A percentile compares a stretch with the other conserved stretches of the same genome.
Conservation (phyloP, 495 filamentous ascomycete species). For the Penicillium coprophilum region DNA sequence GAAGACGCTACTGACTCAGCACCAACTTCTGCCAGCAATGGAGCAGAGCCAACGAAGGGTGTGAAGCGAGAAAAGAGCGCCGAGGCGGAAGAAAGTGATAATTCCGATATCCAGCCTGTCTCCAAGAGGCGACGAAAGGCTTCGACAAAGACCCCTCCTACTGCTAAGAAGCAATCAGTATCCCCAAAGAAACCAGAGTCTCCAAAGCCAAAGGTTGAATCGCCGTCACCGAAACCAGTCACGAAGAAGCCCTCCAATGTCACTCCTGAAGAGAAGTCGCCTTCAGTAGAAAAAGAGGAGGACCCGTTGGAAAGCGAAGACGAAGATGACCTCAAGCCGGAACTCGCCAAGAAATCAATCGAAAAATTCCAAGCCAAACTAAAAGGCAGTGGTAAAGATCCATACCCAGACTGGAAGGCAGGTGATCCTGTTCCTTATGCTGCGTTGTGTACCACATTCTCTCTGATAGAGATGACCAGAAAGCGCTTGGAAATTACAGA, state of each 20-base stretch:
- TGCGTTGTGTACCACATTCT: slow-evolving; percentile 91
- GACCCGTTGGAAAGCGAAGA: slow-evolving; percentile 51
- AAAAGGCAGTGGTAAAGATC: slow-evolving; percentile 64
- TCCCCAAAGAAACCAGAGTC: slow-evolving; percentile 27
- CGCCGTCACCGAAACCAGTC: slow-evolving; percentile 25
- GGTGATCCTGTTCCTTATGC: slow-evolving; percentile 91
- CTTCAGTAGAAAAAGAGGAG: slow-evolving; percentile 48
- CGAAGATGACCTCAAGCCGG: slow-evolving; percentile 74
- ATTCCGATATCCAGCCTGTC: slow-evolving; percentile 55
- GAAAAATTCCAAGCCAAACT: slow-evolving; percentile 82
- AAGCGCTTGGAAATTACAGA: slow-evolving; percentile 85
- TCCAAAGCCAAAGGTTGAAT: slow-evolving; percentile 18
- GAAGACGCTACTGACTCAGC: slow-evolving; percentile 30
- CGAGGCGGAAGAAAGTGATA: slow-evolving; percentile 45
- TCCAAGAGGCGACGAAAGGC: slow-evolving; percentile 41
- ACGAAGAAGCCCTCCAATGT: slow-evolving; percentile 42
- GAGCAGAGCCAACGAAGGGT: slow-evolving; percentile 12
- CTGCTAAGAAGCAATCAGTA: slow-evolving; percentile 27
- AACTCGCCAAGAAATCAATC: slow-evolving; percentile 70
- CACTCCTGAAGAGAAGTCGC: slow-evolving; percentile 35
- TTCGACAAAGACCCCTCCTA: slow-evolving; percentile 12
- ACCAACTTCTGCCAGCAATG: slow-evolving; percentile 3
- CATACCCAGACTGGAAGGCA: slow-evolving; percentile 90
- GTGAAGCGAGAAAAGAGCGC: slow-evolving; percentile 43
- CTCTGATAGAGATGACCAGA: slow-evolving; percentile 86